Percentiles rank a stretch among this genome's conserved stretches.
Conservation (phyloP, 2,329 filamentous ascomycete genomes). For the Cercospora janseana region DNA sequence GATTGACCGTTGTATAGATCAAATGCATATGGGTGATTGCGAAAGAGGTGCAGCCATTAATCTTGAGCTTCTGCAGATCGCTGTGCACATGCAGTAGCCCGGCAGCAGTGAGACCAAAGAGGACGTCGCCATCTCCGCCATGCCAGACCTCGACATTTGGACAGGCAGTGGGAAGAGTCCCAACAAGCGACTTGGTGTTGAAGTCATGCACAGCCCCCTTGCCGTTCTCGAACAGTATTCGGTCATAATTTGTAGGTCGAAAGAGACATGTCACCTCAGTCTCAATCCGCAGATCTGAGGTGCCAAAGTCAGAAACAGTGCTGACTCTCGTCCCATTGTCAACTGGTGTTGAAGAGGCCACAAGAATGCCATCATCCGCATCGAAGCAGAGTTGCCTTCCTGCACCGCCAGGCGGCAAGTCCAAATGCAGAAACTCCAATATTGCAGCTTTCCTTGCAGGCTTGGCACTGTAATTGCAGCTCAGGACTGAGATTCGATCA, state of each 20-base stretch:
- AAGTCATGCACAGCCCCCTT: slow-evolving; percentile 20
- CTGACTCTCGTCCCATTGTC: slow-evolving; percentile 19
- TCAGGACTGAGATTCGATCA: slow-evolving; percentile 64
- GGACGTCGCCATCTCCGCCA: slow-evolving; percentile 40
- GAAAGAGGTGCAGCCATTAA: slow-evolving; percentile 91
- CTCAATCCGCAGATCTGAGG: slow-evolving; percentile 17
- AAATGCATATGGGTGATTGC: slow-evolving; percentile 76
- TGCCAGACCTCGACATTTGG: slow-evolving; percentile 36
- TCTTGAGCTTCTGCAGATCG: slow-evolving; percentile 64
- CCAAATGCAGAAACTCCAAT: slow-evolving; percentile 38
- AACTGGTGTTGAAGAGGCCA: slow-evolving; percentile 31
- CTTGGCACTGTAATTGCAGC: slow-evolving; percentile 63
- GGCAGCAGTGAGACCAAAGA: slow-evolving; percentile 68
- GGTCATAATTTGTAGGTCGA: slow-evolving; percentile 22
- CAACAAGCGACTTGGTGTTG: slow-evolving; percentile 11
- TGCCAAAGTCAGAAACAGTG: slow-evolving; percentile 18
- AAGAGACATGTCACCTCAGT: slow-evolving; percentile 14
- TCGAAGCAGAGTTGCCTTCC: slow-evolving; percentile 51
- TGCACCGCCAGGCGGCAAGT: slow-evolving; percentile 14
- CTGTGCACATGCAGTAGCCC: slow-evolving; percentile 58
- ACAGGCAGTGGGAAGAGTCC: slow-evolving; percentile 28
- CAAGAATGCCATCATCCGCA: slow-evolving; percentile 39
- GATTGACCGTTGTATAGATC: slow-evolving; percentile 87
- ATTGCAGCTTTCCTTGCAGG: slow-evolving; percentile 43
- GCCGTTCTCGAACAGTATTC: slow-evolving; percentile 27